Evolutionary conservation across 768 basidiomycete genomes (phyloP), one percentile per base, ranked within the genome.

Genomic region (Suillus sp.): DNA sequence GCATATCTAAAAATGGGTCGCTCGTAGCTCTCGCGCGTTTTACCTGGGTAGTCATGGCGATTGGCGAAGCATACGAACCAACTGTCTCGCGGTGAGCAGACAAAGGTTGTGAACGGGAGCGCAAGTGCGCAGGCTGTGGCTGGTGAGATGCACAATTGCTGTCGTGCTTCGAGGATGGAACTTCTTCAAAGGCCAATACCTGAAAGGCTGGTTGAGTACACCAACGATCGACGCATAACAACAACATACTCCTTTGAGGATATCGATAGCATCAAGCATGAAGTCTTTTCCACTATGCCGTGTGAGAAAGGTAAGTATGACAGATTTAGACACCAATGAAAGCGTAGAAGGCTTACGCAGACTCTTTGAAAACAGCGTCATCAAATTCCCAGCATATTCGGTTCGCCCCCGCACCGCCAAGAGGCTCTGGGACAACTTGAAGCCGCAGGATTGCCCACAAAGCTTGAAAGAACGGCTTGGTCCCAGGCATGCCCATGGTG

Each of bases 341-440:
- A 42, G 62, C 30, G 30, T 37, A 60, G 51, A 37, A 42, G 38
- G 85, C 94, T 81, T 81, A 94, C 94, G 92, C 94, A 66, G 93
- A 86, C 77, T 96, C 95, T 71, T 94, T 90, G 78, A 96, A 93
- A 18, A 96, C 92, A 22, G 93, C 93, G 79, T 96, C 95, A 74
- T 96, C 95, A 25, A 96, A 80, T 79, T 95, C 92, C 95, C 95
- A 96, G 69, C 91, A 84, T 60, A 96, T 87, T 68, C 84, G 80
- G 69, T 79, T 80, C 37, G 75, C 74, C 53, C 93, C 95, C 38
- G 91, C 91, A 60, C 95, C 94, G 53, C 95, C 93, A 45, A 93
- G 80, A 51, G 84, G 83, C 71, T 88, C 86, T 56, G 93, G 92
- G 51, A 95, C 82, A 48, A 88, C 86, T 72, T 95, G 93, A 43